phyloP scores from a whole-genome alignment of 805 yeast species.

The Candida cerambycidarum region DNA sequence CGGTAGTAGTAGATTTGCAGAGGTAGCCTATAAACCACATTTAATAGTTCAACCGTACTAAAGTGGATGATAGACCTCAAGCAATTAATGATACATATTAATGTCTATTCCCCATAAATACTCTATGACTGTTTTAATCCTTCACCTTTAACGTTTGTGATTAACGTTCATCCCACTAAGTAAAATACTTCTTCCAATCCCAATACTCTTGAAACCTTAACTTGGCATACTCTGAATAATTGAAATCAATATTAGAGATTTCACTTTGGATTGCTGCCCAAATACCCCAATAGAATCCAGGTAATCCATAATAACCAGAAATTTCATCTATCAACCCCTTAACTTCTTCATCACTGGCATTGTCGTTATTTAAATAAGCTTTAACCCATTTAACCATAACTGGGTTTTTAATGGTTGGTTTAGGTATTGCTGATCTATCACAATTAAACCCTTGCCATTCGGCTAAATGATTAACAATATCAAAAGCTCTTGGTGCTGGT shows the following conservation, averaged over 20 bases:
- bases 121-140: background rate
- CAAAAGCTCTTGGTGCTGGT: constrained; percentile 72
- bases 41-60: no score
- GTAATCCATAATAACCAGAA: constrained; percentile 65
- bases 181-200: constrained; percentile 55
- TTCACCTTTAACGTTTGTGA: background rate
- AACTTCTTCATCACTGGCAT: constrained; percentile 32
- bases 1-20: constrained; percentile 50
- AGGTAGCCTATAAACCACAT: constrained; percentile 39
- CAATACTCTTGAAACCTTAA: constrained; percentile 65
- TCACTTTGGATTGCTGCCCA: constrained; percentile 78
- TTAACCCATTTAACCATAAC: constrained; percentile 57
- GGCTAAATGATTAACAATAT: constrained; percentile 70
- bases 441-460: constrained; percentile 86
- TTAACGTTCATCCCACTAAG: background rate
- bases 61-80: constrained; percentile 21
- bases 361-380: constrained; percentile 46
- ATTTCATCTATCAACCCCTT: constrained; percentile 55
- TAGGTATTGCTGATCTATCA: constrained; percentile 57
- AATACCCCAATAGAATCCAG: constrained; percentile 83
- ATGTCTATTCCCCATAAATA: background rate
- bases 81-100: background rate
- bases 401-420: constrained; percentile 43
- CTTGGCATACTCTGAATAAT: constrained; percentile 60
- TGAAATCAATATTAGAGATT: constrained; percentile 70